A percentile compares a stretch with the other conserved stretches of the same genome.
These are phyloP conservation scores for Kodamaea ohmeri DNA, from an alignment of 1,139 yeast species.

Conservation along the genomic window DNA sequence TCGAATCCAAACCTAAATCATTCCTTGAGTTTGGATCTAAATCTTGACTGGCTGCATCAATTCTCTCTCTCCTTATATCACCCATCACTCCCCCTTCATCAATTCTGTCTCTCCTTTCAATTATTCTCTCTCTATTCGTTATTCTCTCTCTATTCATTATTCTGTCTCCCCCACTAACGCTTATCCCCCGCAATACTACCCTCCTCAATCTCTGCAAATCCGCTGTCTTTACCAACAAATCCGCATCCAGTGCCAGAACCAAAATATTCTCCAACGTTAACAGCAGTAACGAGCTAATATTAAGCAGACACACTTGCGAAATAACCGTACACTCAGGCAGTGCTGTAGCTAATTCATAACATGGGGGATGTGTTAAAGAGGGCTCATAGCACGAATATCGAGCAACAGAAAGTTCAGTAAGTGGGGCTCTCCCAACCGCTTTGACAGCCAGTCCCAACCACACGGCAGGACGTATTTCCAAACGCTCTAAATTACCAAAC, in stretches of 20 bases:
- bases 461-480: constrained; percentile 14
- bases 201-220: constrained; percentile 21
- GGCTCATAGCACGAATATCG: constrained; percentile 5
- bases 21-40: constrained; percentile 19
- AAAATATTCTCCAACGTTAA: constrained; percentile 29
- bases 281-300: constrained; percentile 18
- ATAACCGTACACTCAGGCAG: background rate
- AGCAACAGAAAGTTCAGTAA: constrained; percentile 3
- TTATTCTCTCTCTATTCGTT: too few relatives aligned
- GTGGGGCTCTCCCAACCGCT: background rate
- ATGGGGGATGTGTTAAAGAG: constrained; percentile 4
- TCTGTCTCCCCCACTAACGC: constrained; percentile 24
- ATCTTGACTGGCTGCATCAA: background rate
- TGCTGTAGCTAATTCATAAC: constrained; percentile 5
- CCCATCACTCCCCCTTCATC: background rate
- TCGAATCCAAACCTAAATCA: background rate
- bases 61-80: background rate
- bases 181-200: constrained; percentile 28
- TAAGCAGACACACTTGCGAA: constrained; percentile 2
- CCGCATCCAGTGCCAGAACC: constrained; percentile 26
- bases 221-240: constrained; percentile 20
- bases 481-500: constrained; percentile 25
- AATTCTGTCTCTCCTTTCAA: too few relatives aligned
- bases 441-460: background rate
- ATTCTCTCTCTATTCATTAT: background rate